These are phyloP conservation scores for Lactarius hengduanensis DNA, from an alignment of 768 basidiomycete genomes.

Conservation along the genomic window DNA sequence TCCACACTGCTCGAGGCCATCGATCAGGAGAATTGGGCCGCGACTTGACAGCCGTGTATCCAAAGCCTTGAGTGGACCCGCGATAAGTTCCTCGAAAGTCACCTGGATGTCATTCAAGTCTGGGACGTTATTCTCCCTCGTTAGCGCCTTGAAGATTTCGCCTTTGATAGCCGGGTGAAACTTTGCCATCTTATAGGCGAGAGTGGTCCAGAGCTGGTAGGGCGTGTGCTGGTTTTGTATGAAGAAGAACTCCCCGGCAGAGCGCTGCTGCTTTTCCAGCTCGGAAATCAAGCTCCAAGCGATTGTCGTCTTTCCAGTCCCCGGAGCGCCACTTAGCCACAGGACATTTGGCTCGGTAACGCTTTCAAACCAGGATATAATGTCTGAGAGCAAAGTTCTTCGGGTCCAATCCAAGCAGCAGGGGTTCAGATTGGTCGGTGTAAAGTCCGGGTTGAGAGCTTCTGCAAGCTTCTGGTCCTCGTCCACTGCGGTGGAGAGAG, in stretches of 20 bases:
- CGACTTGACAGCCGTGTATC: neutral
- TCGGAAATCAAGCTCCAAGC: constrained; percentile 20
- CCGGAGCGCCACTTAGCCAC: constrained; percentile 26
- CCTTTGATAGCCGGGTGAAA: constrained; percentile 22
- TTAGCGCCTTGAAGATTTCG: constrained; percentile 1
- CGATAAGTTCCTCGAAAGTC: constrained; percentile 12
- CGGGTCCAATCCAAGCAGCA: constrained; percentile 16
- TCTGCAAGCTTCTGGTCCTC: constrained; percentile 8
- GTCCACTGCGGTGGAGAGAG: neutral
- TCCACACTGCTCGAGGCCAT: constrained; percentile 19
- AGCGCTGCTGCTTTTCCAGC: constrained; percentile 20
- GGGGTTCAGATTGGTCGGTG: neutral
- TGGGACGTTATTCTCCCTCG: neutral
- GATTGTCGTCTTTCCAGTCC: constrained; percentile 24
- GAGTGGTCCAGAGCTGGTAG: constrained; percentile 6
- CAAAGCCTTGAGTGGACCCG: constrained; percentile 6
- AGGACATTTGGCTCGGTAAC: constrained; percentile 14
- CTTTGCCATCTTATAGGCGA: constrained; percentile 22
- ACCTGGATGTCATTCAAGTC: neutral
- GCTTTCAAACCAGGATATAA: constrained; percentile 20
- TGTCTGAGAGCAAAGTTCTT: neutral
- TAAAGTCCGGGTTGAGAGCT: constrained; percentile 5
- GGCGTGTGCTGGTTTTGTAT: neutral
- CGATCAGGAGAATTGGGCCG: constrained; percentile 18
- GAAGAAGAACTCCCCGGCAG: constrained; percentile 16